A percentile compares a stretch with the other conserved stretches of the same genome.
Evolutionary conservation across 352 stramenopile genomes (phyloP).

Genomic region (Globisporangium carolinianum): DNA sequence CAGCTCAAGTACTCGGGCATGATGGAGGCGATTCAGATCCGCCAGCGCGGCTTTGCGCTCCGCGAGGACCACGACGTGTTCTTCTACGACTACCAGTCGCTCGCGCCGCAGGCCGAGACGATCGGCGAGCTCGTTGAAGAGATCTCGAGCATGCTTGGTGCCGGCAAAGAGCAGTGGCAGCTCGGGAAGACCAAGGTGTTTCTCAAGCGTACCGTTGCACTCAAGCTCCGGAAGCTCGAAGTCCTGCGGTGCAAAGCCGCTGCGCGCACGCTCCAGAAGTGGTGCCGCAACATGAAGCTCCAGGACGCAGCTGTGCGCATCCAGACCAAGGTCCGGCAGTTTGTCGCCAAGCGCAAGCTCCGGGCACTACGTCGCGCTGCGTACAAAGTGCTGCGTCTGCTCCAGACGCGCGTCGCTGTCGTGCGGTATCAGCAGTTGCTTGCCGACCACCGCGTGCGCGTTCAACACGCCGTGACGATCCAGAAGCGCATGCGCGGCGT

Average conservation of each 20-base stretch:
- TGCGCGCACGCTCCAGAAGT: conserved; percentile 74
- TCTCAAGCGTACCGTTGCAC: conserved; percentile 66
- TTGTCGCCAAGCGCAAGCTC: conserved; percentile 50
- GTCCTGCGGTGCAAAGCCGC: conserved; percentile 78
- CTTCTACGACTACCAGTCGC: conserved; percentile 87
- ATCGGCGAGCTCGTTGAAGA: conserved; percentile 78
- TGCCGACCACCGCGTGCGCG: conserved; percentile 28
- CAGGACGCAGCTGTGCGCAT: conserved; percentile 52
- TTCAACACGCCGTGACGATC: conserved; percentile 54
- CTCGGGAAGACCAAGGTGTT: conserved; percentile 87
- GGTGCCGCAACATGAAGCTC: conserved; percentile 66
- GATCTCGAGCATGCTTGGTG: conserved; percentile 81
- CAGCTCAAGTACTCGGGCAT: conserved; percentile 90
- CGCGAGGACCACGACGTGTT: conserved; percentile 88
- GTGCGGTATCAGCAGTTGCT: conserved; percentile 47
- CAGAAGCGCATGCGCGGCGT: conserved; percentile 71
- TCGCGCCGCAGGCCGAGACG: conserved; percentile 77
- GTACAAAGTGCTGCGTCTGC: conserved; percentile 49
- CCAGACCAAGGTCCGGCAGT: conserved; percentile 68
- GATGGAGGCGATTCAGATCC: conserved; percentile 90
- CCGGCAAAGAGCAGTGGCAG: conserved; percentile 86
- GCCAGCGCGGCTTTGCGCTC: conserved; percentile 81
- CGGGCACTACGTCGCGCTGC: conserved; percentile 44
- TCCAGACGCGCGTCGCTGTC: conserved; percentile 60
- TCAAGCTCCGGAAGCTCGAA: conserved; percentile 81